phyloP scores from a whole-genome alignment of 176 grass and related monocot genomes.

The Pontederia paniculata region DNA sequence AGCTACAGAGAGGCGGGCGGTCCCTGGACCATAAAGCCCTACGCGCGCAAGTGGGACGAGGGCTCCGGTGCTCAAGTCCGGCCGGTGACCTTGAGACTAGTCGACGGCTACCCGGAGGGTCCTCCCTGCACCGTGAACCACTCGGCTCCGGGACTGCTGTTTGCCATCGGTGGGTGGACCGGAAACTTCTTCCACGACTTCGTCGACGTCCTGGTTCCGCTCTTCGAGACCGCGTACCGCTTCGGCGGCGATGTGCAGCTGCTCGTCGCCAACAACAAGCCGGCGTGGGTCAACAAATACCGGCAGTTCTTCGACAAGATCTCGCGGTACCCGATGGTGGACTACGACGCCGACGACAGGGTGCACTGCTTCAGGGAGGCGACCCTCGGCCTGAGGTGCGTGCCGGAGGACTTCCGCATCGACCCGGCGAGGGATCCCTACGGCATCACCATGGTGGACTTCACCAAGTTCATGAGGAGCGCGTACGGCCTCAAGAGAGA shows the following conservation, averaged over 20 bases:
- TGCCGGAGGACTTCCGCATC: not conserved
- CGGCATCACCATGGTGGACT: conserved; percentile 5
- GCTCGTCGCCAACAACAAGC: not conserved
- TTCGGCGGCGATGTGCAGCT: conserved; percentile 3
- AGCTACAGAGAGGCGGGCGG: not conserved
- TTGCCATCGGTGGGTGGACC: conserved; percentile 57
- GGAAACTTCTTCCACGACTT: conserved; percentile 53
- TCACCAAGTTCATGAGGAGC: conserved; percentile 1
- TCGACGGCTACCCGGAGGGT: not conserved
- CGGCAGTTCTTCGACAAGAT: not conserved
- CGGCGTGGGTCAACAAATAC: not conserved
- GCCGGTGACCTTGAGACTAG: not conserved
- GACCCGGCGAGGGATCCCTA: not conserved
- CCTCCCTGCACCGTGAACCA: conserved; percentile 31
- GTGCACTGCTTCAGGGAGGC: conserved; percentile 2
- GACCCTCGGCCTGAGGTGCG: not conserved
- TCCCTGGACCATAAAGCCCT: not conserved
- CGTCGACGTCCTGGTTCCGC: conserved; percentile 7
- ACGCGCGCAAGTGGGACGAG: not conserved
- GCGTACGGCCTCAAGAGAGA: not conserved
- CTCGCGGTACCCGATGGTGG: not conserved
- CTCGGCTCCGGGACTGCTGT: conserved; percentile 57
- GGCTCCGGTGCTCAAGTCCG: not conserved
- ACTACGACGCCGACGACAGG: not conserved
- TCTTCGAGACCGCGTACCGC: conserved; percentile 6